Evolutionary conservation across 805 yeast species (phyloP).

Genomic region (Teunomyces atbi): DNA sequence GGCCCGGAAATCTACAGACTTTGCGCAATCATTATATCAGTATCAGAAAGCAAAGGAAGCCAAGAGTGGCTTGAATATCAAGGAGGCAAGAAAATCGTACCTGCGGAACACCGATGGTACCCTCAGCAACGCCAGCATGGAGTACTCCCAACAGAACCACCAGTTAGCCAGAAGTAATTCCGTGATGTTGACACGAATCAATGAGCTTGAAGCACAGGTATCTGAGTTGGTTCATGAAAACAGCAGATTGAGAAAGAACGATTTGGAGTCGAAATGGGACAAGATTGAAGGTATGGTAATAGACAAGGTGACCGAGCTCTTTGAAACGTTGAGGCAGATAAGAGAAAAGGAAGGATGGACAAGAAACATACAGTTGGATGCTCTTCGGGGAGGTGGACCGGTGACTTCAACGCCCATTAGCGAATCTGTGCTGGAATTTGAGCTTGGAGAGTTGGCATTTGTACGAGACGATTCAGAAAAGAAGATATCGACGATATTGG

Average conservation of each 20-base stretch:
- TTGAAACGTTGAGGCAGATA: constrained; percentile 40
- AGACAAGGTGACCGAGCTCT: constrained; percentile 44
- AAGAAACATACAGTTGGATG: constrained; percentile 16
- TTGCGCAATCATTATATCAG: constrained; percentile 13
- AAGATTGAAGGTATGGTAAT: constrained; percentile 42
- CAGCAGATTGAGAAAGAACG: constrained; percentile 33
- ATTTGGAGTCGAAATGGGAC: constrained; percentile 36
- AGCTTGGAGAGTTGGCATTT: neutral
- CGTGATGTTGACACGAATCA: constrained; percentile 47
- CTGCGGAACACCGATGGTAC: constrained; percentile 1
- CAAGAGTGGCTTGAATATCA: constrained; percentile 1
- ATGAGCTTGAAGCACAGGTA: constrained; percentile 52
- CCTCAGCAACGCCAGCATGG: constrained; percentile 16
- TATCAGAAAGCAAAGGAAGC: constrained; percentile 8
- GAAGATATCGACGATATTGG: constrained; percentile 2
- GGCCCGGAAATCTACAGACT: constrained; percentile 16
- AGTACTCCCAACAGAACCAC: constrained; percentile 48
- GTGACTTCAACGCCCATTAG: constrained; percentile 20
- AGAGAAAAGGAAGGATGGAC: constrained; percentile 41
- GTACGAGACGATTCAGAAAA: neutral
- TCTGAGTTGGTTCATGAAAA: constrained; percentile 52
- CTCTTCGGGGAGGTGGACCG: constrained; percentile 11
- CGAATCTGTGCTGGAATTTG: constrained; percentile 3
- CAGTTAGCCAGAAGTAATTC: constrained; percentile 62
- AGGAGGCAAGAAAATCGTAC: neutral